Base-by-base conservation (phyloP, 441 rosid species). In the Breynia disticha region DNA sequence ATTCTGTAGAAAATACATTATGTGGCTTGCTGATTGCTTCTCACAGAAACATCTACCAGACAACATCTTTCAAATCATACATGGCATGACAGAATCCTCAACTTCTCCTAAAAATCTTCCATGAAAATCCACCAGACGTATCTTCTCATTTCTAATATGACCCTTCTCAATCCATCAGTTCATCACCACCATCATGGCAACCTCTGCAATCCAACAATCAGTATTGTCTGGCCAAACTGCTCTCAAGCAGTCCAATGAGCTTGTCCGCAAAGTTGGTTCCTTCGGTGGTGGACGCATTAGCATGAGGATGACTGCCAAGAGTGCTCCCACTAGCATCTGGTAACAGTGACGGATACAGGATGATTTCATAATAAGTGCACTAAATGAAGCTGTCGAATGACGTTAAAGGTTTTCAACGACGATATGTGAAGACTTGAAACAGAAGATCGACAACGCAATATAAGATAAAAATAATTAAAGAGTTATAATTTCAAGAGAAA, bases 281-380 rank as follows among this genome's bases (percentile, higher is more conserved):
- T 37, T 68, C 4, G 78, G 77, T 0, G 89, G 81, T 3, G 86
- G 87, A 50, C 86, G 95, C 24, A 12, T 77, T 55, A 57, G 70
- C 72, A 84, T 86, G 95, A 78, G 97, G 17, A 70, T 95, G 52
- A 90, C 95, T 0, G 83, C 86, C 44, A 90, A 71, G 64, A 80
- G 79, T 52, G 81, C 72, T 61, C 94, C 97, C n/a, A 73, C 72
- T 38, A 86, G 94, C 81, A 90, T 86, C 45, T 90, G 97, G 97
- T 86, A 71, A 59, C n/a, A n/a, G n/a, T n/a, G n/a, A n/a, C n/a
- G n/a, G n/a, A n/a, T n/a, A n/a, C n/a, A n/a, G n/a, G n/a, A n/a
- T n/a, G n/a, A n/a, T n/a, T n/a, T n/a, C n/a, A n/a, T n/a, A n/a
- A n/a, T n/a, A n/a, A n/a, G n/a, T n/a, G n/a, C n/a, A n/a, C n/a